phyloP scores from a whole-genome alignment of 176 grass and related monocot genomes.

The Carex kokanica region DNA sequence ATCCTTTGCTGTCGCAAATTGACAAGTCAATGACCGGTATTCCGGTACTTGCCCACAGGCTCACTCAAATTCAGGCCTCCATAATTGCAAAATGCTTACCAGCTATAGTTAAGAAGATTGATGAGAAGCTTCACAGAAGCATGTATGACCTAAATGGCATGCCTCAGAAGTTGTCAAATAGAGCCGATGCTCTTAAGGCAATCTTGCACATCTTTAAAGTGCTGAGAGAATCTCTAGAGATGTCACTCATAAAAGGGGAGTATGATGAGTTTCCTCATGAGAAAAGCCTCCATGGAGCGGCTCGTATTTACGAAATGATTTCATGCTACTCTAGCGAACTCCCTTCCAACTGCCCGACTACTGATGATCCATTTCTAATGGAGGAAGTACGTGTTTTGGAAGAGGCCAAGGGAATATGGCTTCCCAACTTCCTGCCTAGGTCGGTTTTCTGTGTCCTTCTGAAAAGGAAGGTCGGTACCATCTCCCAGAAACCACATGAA shows the following conservation, averaged over 20 bases:
- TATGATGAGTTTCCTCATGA: constrained; percentile 35
- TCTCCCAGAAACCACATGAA: background rate
- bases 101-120: constrained; percentile 32
- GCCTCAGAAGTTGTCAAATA: constrained; percentile 13
- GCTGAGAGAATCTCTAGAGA: constrained; percentile 13
- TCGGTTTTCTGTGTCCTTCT: background rate
- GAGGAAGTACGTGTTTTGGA: constrained; percentile 14
- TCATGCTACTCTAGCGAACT: background rate
- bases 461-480: background rate
- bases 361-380: background rate
- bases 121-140: constrained; percentile 25
- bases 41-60: constrained; percentile 13
- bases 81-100: constrained; percentile 27
- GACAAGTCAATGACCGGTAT: constrained; percentile 34
- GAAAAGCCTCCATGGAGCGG: background rate
- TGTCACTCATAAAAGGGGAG: constrained; percentile 27
- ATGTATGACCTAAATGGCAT: constrained; percentile 13
- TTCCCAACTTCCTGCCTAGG: constrained; percentile 8
- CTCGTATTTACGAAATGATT: constrained; percentile 12
- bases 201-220: constrained; percentile 15
- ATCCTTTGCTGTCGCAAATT: constrained; percentile 17
- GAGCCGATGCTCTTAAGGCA: background rate
- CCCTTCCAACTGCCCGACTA: background rate
- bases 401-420: constrained; percentile 13
- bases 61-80: constrained; percentile 25